Percentiles rank a stretch among this genome's conserved stretches.
Conservation (phyloP, 306 rosid species). For the Lathyrus aphaca region DNA sequence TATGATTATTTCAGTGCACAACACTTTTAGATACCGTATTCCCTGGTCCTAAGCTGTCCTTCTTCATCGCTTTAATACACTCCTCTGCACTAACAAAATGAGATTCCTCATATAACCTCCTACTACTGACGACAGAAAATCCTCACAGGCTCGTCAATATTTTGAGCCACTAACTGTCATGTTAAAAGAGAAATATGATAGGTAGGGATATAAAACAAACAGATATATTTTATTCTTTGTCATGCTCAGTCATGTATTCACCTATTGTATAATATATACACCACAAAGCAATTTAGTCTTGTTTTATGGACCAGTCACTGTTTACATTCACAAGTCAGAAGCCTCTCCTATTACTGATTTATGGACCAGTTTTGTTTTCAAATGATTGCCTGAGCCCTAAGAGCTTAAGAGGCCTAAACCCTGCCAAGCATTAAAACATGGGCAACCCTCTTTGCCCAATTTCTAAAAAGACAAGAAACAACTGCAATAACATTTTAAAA, state of each 20-base stretch:
- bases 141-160: background rate
- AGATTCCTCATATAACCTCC: background rate
- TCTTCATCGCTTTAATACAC: background rate
- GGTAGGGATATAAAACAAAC: background rate
- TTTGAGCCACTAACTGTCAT: background rate
- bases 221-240: background rate
- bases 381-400: background rate
- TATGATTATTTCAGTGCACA: constrained; percentile 24
- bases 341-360: background rate
- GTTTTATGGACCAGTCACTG: background rate
- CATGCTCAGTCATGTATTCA: background rate
- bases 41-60: background rate
- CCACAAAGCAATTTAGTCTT: background rate
- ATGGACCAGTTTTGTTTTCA: background rate
- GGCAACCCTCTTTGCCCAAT: too few species aligned
- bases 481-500: background rate
- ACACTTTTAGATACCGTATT: background rate
- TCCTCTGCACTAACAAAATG: background rate
- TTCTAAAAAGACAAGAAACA: background rate
- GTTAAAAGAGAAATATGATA: background rate
- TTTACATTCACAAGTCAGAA: background rate
- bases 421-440: background rate
- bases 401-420: background rate
- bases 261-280: background rate
- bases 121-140: background rate